Evolutionary conservation across 1,139 yeast genomes (phyloP), one percentile per base, ranked within the genome.

Genomic region (Pichia kudriavzevii): DNA sequence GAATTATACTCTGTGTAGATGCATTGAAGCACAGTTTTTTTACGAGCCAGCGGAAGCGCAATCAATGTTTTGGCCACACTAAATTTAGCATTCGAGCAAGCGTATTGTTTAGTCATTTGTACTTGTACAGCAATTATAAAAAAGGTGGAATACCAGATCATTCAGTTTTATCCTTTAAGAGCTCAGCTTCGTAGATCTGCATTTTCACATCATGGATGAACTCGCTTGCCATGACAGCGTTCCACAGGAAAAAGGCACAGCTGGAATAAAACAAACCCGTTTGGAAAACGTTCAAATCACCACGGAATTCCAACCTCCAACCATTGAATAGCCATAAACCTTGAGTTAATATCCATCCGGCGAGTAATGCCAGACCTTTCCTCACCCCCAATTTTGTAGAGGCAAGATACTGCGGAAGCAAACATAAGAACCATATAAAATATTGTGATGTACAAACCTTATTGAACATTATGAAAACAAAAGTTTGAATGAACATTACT

Each of bases 381-480:
- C 9, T 14, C 4, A 22, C 6, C 0, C 34, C 42, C 13, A 69
- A 53, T 7, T 47, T 50, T 0, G 79, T 64, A n/a, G 59, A 53
- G 2, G 76, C 63, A 13, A 82, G 55, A 51, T 66, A 78, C 37
- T 83, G 74, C 1, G 97, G 97, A 31, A 87, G 59, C 47, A 87
- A 73, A 12, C 87, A 84, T 52, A 91, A 63, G 55, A 79, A 87
- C 96, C 98, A 91, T 47, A 88, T 75, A 57, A 91, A 91, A 58
- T 91, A 91, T 52, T 80, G 93, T 1, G 95, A 84, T 0, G 98
- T 91, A 50, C 94, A 82, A 23, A 91, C 97, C 59, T 91, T 91
- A 63, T 91, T 91, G 61, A 80, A 85, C 2, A 93, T 69, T 23
- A 88, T 95, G 61, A 91, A 91, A 20, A 85, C 72, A 57, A 85